Conservation (phyloP, 2,329 filamentous ascomycete species). For the Orbilia javanica region DNA sequence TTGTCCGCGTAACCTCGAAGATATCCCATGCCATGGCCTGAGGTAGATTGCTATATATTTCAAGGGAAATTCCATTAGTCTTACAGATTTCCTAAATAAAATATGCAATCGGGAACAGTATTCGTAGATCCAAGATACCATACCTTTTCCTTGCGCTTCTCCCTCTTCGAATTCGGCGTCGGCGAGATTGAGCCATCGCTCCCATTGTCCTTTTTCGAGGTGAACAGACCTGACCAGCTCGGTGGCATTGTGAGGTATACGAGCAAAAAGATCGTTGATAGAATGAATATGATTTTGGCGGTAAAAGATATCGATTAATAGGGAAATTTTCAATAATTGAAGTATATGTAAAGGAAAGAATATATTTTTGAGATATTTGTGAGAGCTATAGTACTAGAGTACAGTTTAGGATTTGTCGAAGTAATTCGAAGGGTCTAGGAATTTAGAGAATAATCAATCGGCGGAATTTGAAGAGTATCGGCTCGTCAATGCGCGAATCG, state of each 20-base stretch:
- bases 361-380: too few species aligned
- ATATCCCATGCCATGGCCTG: slow-evolving; percentile 34
- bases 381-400: background rate
- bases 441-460: background rate
- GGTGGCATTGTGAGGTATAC: slow-evolving; percentile 23
- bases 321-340: background rate
- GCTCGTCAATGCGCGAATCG: background rate
- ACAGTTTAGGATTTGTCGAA: background rate
- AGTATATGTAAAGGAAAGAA: background rate
- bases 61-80: background rate
- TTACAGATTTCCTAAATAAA: background rate
- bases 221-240: slow-evolving; percentile 3
- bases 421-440: background rate
- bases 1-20: slow-evolving; percentile 28
- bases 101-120: background rate
- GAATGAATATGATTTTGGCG: background rate
- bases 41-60: background rate
- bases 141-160: slow-evolving; percentile 33
- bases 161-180: background rate
- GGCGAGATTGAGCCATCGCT: slow-evolving; percentile 47
- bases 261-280: background rate
- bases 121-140: background rate
- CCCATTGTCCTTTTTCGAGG: slow-evolving; percentile 34
- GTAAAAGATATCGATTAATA: too few species aligned
- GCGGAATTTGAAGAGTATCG: background rate